Percentiles rank a stretch among this genome's conserved stretches.
These are phyloP conservation scores for Golubevia pallescens DNA, from an alignment of 1,284 basidiomycete species.

Conservation along the genomic window DNA sequence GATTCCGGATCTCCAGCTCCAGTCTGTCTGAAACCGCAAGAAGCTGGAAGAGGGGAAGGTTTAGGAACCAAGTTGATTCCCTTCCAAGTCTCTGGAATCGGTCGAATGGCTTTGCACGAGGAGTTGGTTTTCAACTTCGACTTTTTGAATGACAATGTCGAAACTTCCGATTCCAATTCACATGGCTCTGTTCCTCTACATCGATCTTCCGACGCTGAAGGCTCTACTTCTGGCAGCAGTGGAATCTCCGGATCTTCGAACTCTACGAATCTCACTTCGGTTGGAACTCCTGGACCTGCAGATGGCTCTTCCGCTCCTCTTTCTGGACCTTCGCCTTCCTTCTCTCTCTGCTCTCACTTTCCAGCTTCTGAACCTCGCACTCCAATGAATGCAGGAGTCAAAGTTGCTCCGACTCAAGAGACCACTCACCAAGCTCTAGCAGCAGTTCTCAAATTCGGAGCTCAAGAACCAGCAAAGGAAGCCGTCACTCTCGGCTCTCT, in stretches of 20 bases:
- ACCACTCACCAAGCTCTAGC: background rate
- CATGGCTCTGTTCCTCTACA: background rate
- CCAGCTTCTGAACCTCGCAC: constrained; percentile 29
- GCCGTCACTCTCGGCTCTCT: background rate
- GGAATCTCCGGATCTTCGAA: background rate
- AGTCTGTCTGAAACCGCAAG: background rate
- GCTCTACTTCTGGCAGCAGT: constrained; percentile 25
- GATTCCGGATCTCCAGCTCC: background rate
- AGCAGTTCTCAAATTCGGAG: background rate
- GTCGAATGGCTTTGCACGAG: constrained; percentile 28
- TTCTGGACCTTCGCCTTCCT: constrained; percentile 31
- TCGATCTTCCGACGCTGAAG: constrained; percentile 22
- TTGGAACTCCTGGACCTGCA: constrained; percentile 22
- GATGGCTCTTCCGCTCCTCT: background rate
- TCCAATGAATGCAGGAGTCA: constrained; percentile 16
- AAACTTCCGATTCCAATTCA: background rate
- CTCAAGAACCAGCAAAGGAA: background rate
- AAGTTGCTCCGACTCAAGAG: constrained; percentile 11
- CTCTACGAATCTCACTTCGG: constrained; percentile 26
- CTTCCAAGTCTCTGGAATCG: constrained; percentile 29
- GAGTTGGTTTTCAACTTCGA: constrained; percentile 14
- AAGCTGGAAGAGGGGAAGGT: background rate
- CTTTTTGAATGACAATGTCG: background rate
- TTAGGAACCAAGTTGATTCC: constrained; percentile 22
- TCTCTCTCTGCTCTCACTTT: constrained; percentile 37